Conservation (phyloP, 78 protist genomes). For the Chrysochromulina parva region DNA sequence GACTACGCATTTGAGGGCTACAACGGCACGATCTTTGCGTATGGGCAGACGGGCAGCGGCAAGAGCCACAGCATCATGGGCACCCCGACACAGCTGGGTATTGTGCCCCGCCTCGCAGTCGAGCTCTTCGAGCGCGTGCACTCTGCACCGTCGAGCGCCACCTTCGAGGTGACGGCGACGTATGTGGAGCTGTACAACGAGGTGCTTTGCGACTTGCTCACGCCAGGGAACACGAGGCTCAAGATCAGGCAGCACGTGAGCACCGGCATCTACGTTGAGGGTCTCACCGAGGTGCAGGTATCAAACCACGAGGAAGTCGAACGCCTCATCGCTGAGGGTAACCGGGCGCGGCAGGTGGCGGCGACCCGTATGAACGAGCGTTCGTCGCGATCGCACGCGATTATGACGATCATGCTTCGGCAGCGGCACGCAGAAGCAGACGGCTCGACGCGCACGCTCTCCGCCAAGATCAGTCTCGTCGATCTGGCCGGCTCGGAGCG, state of each 20-base stretch:
- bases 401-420: slow-evolving; percentile 51
- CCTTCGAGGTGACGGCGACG: not conserved
- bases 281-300: not conserved
- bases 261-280: not conserved
- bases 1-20: slow-evolving; percentile 28
- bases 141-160: not conserved
- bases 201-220: slow-evolving; percentile 62
- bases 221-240: not conserved
- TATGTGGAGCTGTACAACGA: slow-evolving; percentile 78
- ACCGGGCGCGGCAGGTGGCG: slow-evolving; percentile 18
- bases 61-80: slow-evolving; percentile 68
- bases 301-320: slow-evolving; percentile 48
- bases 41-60: slow-evolving; percentile 79
- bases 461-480: slow-evolving; percentile 19
- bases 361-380: slow-evolving; percentile 37
- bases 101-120: slow-evolving; percentile 63
- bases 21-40: slow-evolving; percentile 48
- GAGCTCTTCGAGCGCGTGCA: slow-evolving; percentile 19
- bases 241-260: not conserved
- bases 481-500: slow-evolving; percentile 53
- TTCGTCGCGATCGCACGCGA: slow-evolving; percentile 61
- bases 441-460: not conserved
- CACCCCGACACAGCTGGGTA: slow-evolving; percentile 55
- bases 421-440: not conserved
- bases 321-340: not conserved